phyloP scores from a whole-genome alignment of 2,329 filamentous ascomycete genomes.

The Talaromyces marneffei region DNA sequence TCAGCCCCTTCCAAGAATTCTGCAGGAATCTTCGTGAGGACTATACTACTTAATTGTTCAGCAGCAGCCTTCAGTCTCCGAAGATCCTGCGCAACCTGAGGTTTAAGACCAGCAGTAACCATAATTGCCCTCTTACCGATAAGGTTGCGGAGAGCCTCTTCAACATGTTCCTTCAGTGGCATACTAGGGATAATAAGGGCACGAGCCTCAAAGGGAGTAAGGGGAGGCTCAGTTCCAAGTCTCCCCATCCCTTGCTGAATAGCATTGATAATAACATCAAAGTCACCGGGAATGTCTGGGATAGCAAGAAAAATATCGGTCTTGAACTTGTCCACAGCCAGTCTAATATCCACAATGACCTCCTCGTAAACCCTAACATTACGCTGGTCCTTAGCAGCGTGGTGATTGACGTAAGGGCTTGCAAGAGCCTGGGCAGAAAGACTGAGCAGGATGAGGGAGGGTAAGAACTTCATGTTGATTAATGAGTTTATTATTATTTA shows the following conservation, averaged over 20 bases:
- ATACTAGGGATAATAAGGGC: conserved; percentile 24
- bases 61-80: too few relatives aligned
- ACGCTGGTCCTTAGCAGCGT: conserved; percentile 7
- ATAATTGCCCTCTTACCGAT: conserved; percentile 27
- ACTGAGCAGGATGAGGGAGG: conserved; percentile 14
- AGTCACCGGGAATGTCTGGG: conserved; percentile 17
- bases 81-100: too few relatives aligned
- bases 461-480: conserved; percentile 18
- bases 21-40: too few relatives aligned
- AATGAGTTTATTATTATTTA: conserved; percentile 9
- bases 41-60: too few relatives aligned
- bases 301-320: conserved; percentile 20
- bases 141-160: conserved; percentile 19
- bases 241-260: conserved; percentile 24
- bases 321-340: conserved; percentile 19
- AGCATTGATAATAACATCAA: conserved; percentile 20
- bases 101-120: too few relatives aligned
- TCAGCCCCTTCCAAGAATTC: too few relatives aligned
- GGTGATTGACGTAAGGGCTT: conserved; percentile 11
- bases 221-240: conserved; percentile 19
- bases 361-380: conserved; percentile 8
- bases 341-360: conserved; percentile 15
- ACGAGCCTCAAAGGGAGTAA: conserved; percentile 25
- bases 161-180: conserved; percentile 22
- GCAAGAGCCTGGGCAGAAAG: conserved; percentile 14